These are phyloP conservation scores for Boletus reticuloceps DNA, from an alignment of 768 basidiomycete genomes.

Conservation along the genomic window DNA sequence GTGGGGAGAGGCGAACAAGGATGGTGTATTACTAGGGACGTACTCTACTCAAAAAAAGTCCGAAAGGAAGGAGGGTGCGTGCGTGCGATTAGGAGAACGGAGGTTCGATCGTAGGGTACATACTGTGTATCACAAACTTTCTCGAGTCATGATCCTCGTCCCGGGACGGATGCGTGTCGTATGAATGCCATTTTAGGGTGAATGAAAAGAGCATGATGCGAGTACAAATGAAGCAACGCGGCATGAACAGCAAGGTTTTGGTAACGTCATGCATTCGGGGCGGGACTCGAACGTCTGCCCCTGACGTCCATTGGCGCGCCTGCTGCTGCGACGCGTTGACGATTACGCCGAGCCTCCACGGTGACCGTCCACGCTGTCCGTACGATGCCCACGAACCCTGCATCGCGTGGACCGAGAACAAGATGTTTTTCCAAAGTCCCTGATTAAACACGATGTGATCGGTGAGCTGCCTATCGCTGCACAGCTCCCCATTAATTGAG, in stretches of 20 bases:
- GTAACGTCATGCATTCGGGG: conserved; percentile 19
- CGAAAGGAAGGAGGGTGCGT: neutral
- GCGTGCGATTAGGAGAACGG: conserved; percentile 23
- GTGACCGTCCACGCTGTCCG: conserved; percentile 73
- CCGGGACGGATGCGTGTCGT: conserved; percentile 22
- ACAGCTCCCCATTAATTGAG: conserved; percentile 44
- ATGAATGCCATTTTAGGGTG: conserved; percentile 23
- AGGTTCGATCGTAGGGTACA: conserved; percentile 13
- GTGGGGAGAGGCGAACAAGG: neutral
- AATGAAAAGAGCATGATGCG: conserved; percentile 22
- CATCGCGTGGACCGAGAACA: conserved; percentile 50
- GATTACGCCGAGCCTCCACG: conserved; percentile 52
- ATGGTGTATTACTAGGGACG: conserved; percentile 9
- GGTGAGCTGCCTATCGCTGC: conserved; percentile 36
- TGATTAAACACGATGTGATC: conserved; percentile 41
- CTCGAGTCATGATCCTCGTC: conserved; percentile 31
- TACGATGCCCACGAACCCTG: conserved; percentile 44
- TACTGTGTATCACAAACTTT: conserved; percentile 2
- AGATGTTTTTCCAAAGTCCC: conserved; percentile 66
- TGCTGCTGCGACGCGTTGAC: conserved; percentile 16
- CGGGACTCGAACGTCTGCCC: conserved; percentile 3
- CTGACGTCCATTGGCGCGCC: conserved; percentile 15
- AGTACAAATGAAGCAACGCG: neutral
- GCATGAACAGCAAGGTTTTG: conserved; percentile 7
- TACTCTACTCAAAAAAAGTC: conserved; percentile 1